Conservation (phyloP, 805 yeast species). For the Kluyveromyces aestuarii region DNA sequence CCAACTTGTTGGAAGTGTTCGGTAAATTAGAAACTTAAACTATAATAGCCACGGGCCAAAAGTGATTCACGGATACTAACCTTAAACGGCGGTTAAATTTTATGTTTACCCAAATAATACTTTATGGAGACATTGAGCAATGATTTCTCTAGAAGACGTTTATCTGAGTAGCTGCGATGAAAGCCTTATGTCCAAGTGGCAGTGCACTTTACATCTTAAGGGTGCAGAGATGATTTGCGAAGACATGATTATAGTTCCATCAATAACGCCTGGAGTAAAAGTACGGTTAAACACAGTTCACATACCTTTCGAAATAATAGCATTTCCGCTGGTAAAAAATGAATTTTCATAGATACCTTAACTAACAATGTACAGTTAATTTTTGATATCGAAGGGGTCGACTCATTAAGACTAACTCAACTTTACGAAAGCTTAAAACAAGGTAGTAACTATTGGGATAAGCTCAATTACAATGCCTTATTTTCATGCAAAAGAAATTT, state of each 20-base stretch:
- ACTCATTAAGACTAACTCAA: background rate
- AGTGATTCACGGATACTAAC: background rate
- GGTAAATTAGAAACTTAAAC: background rate
- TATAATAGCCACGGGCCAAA: background rate
- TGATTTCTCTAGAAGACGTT: background rate
- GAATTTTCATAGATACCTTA: too few species aligned
- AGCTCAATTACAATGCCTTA: slow-evolving; percentile 2
- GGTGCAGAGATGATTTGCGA: background rate
- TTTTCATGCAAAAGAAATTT: background rate
- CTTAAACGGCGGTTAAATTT: background rate
- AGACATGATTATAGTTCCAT: slow-evolving; percentile 1
- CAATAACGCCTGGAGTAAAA: background rate
- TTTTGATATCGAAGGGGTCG: background rate
- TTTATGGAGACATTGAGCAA: background rate
- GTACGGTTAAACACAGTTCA: background rate
- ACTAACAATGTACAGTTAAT: background rate
- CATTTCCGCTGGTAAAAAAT: too few species aligned
- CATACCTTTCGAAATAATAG: background rate
- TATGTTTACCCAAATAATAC: background rate
- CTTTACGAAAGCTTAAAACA: background rate
- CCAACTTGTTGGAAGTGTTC: slow-evolving; percentile 32
- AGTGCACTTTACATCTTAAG: background rate
- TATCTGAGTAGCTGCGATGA: background rate
- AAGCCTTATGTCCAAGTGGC: slow-evolving; percentile 1
- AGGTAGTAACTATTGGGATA: slow-evolving; percentile 4